A percentile compares a stretch with the other conserved stretches of the same genome.
These are phyloP conservation scores for Fusarium buxicola DNA, from an alignment of 2,329 filamentous ascomycete genomes.

Conservation along the genomic window DNA sequence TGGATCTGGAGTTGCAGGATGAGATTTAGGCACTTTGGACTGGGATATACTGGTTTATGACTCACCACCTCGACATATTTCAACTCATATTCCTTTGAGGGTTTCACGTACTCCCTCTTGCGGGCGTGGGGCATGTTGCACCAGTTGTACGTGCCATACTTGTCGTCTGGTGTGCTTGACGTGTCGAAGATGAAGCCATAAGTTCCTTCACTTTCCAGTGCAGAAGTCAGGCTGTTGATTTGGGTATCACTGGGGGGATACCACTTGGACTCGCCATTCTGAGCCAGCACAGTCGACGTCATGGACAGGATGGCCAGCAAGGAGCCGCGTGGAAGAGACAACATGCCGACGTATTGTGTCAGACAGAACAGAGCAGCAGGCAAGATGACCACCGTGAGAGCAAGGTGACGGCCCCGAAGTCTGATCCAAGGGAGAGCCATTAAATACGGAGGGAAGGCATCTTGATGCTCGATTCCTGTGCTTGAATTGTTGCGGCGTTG, in stretches of 20 bases:
- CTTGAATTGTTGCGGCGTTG: conserved; percentile 1
- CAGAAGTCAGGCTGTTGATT: conserved; percentile 71
- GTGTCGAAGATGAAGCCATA: conserved; percentile 82
- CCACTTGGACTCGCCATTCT: conserved; percentile 62
- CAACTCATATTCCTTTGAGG: conserved; percentile 68
- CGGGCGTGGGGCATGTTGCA: conserved; percentile 93
- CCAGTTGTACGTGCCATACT: conserved; percentile 79
- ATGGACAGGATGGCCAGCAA: conserved; percentile 31
- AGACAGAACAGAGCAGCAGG: conserved; percentile 12
- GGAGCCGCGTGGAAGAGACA: conserved; percentile 17
- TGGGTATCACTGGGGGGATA: conserved; percentile 64
- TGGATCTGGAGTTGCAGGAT: conserved; percentile 67
- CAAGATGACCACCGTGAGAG: conserved; percentile 13
- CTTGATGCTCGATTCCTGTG: neutral
- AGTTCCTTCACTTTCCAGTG: conserved; percentile 69
- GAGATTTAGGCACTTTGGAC: neutral
- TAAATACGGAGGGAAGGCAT: neutral
- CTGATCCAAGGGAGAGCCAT: conserved; percentile 30
- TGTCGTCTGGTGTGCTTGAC: conserved; percentile 65
- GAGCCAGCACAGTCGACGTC: conserved; percentile 11
- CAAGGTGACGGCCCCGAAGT: conserved; percentile 9
- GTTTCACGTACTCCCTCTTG: conserved; percentile 69
- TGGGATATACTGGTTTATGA: conserved; percentile 21
- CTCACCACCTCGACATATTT: conserved; percentile 80
- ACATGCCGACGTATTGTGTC: conserved; percentile 29